These are phyloP conservation scores for Boletus pseudo-olivaceus DNA, from an alignment of 768 basidiomycete species.

Conservation along the genomic window DNA sequence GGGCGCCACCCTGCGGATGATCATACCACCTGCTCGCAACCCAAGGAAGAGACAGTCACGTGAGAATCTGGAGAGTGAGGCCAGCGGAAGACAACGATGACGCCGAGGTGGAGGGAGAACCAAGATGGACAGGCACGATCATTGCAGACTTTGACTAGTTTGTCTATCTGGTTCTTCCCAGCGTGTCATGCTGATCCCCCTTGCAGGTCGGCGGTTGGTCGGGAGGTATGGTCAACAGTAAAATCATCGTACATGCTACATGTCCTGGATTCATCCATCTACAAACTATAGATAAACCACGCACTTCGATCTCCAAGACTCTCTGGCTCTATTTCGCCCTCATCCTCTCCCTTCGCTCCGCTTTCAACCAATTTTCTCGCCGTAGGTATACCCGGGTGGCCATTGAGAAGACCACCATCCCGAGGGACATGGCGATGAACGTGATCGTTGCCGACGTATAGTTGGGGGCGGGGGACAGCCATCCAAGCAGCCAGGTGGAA, in stretches of 20 bases:
- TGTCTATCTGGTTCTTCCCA: not conserved
- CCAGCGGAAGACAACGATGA: constrained; percentile 49
- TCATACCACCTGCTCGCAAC: constrained; percentile 94
- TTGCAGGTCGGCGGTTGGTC: constrained; percentile 64
- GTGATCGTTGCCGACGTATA: constrained; percentile 46
- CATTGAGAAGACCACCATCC: constrained; percentile 36
- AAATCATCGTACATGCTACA: not conserved
- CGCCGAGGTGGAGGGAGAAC: constrained; percentile 41
- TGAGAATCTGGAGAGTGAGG: constrained; percentile 84
- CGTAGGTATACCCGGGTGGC: constrained; percentile 42
- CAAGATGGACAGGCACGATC: constrained; percentile 66
- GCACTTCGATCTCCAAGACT: constrained; percentile 51
- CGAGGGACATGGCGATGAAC: constrained; percentile 35
- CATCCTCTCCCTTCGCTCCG: constrained; percentile 30
- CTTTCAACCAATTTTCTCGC: constrained; percentile 46
- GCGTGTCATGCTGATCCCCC: constrained; percentile 2
- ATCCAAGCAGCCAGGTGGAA: constrained; percentile 57
- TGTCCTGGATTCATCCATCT: not conserved
- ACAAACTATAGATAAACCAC: constrained; percentile 54
- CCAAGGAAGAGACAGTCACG: constrained; percentile 81
- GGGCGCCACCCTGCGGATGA: constrained; percentile 93
- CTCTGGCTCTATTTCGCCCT: constrained; percentile 36
- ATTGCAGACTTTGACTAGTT: constrained; percentile 88
- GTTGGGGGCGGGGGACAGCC: constrained; percentile 45
- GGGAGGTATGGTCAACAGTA: no score